A percentile compares a stretch with the other conserved stretches of the same genome.
Conservation (phyloP, 2,329 filamentous ascomycete genomes). For the Colletotrichum aenigma region DNA sequence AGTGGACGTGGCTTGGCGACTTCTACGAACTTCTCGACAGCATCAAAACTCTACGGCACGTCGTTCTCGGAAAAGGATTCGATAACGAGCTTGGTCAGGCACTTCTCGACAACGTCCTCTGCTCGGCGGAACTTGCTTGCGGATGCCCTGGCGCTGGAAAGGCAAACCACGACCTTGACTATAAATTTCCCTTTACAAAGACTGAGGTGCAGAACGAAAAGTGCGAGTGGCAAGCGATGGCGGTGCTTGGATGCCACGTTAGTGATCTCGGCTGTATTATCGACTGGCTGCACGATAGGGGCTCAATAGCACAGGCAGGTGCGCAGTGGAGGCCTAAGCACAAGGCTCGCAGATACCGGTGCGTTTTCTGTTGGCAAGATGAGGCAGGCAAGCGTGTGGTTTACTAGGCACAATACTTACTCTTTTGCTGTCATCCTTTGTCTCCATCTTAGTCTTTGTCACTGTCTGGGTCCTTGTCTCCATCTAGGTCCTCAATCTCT, state of each 20-base stretch:
- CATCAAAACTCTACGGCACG: neutral
- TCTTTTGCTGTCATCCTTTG: too few species aligned
- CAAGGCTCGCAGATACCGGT: neutral
- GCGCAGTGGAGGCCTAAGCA: neutral
- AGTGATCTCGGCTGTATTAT: neutral
- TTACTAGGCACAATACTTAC: neutral
- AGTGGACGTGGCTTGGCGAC: neutral
- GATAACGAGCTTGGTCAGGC: neutral
- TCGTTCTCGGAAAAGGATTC: neutral
- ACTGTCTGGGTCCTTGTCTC: too few species aligned
- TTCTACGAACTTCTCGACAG: neutral
- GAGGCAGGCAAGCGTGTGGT: neutral
- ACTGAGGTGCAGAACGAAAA: neutral
- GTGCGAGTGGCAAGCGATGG: neutral
- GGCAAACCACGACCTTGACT: neutral
- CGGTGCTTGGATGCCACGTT: neutral
- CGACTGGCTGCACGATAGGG: neutral
- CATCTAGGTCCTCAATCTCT: too few species aligned
- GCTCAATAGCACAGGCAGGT: neutral
- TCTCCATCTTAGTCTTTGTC: too few species aligned
- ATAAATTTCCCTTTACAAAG: neutral
- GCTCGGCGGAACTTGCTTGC: neutral
- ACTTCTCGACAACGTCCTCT: neutral
- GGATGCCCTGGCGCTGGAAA: neutral
- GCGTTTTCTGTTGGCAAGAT: neutral